Percentiles rank a stretch among this genome's conserved stretches.
phyloP scores from a whole-genome alignment of 495 filamentous ascomycete species.

The Hyaloscypha variabilis region DNA sequence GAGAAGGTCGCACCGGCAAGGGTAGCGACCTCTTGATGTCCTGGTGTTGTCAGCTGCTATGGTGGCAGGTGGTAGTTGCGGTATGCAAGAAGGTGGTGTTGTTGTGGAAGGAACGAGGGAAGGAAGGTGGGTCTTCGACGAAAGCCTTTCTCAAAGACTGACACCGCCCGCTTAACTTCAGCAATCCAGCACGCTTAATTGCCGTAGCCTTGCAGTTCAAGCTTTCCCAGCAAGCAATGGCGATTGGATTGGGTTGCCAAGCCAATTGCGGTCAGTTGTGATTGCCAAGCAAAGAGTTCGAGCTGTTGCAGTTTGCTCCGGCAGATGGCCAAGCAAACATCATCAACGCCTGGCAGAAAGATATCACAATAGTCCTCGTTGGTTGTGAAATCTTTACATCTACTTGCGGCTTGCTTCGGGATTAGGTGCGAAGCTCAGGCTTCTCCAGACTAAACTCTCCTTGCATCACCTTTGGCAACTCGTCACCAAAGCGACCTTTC shows the following conservation, averaged over 20 bases:
- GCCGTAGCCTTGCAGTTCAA: no score
- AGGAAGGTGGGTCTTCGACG: neutral
- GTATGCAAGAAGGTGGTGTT: neutral
- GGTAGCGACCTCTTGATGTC: neutral
- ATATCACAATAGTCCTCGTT: neutral
- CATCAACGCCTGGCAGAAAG: neutral
- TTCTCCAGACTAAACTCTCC: no score
- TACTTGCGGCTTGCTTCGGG: neutral
- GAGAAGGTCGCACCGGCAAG: neutral
- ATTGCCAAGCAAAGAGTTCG: neutral
- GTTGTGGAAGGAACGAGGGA: neutral
- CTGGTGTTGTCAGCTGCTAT: neutral
- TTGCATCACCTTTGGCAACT: no score
- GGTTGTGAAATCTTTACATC: neutral
- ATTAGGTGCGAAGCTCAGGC: no score
- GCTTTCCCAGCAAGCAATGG: neutral
- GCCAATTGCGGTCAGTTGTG: neutral
- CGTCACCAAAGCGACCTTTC: no score
- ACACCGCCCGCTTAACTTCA: neutral
- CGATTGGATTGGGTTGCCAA: neutral
- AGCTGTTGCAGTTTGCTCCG: neutral
- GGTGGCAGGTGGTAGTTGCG: neutral
- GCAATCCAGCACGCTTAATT: neutral
- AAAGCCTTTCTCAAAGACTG: neutral
- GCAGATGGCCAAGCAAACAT: neutral